Evolutionary conservation across 306 rosid species (phyloP), one percentile per base, ranked within the genome.

Genomic region (Malus asiatica): DNA sequence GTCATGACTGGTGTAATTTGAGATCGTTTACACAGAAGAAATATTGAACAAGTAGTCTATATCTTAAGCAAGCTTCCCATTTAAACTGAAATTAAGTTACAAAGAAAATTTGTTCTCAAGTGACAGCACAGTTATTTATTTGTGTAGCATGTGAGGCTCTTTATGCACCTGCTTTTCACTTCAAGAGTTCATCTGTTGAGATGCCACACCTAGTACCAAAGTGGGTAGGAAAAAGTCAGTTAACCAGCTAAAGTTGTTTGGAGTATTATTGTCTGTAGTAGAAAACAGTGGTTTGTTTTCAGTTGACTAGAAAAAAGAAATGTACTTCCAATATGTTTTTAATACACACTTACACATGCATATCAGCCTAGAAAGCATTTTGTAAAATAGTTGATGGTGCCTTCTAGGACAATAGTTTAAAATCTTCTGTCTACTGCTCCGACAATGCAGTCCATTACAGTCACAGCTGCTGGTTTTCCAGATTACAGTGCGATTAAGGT

Each of bases 391-490:
- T 74, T 74, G 23, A 42, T 44, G 32, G 46, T 62, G 48, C 45
- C 45, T 61, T 61, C 46, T 74, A 35, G 61, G 32, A 38, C 52
- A 44, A 45, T 62, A 62, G 20, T 59, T 27, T 74, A 42, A 74
- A 74, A 29, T 62, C 32, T 74, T 73, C 77, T 62, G 16, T 45
- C 32, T 62, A 62, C 62, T 74, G 70, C 48, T 74, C 77, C 70
- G 46, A 42, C 46, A 25, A 22, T 62, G 61, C 77, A 74, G 70
- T 62, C 70, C 58, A 20, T 74, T 45, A 48, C 42, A 27, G 65
- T 74, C 77, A 62, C 48, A 74, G 46, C 53, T 74, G 61, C 70
- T 74, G 77, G 16, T 45, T 73, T 62, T 74, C 70, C 23, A 62
- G 70, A 74, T 74, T 44, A 42, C 77, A 62, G 70, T 62, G 77